phyloP scores from a whole-genome alignment of 2,329 filamentous ascomycete genomes.

The Nemania serpens region DNA sequence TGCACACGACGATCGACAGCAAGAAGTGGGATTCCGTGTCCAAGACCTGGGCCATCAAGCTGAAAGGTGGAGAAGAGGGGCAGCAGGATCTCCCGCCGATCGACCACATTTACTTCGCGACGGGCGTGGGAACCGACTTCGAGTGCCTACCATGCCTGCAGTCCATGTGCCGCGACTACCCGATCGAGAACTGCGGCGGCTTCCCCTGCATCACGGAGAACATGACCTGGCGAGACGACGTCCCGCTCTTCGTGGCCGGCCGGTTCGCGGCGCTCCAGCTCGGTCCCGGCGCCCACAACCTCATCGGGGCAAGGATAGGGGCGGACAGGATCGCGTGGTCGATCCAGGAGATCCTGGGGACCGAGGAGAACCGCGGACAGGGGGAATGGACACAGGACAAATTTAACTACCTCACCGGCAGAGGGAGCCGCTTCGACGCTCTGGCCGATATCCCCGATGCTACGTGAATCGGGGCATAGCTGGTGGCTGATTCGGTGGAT shows the following conservation, averaged over 20 bases:
- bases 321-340: constrained; percentile 76
- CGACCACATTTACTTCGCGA: constrained; percentile 77
- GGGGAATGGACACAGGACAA: constrained; percentile 33
- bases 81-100: constrained; percentile 59
- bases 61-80: constrained; percentile 30
- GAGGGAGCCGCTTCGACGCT: constrained; percentile 48
- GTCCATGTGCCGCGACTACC: constrained; percentile 61
- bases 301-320: constrained; percentile 73
- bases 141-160: constrained; percentile 63
- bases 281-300: constrained; percentile 73
- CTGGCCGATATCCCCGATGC: constrained; percentile 23
- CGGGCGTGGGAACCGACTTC: constrained; percentile 70
- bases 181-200: constrained; percentile 66
- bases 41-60: constrained; percentile 50
- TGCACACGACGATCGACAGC: constrained; percentile 59
- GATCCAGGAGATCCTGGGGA: constrained; percentile 62
- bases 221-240: constrained; percentile 73
- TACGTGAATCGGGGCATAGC: not conserved
- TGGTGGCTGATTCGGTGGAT: no score
- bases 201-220: constrained; percentile 77
- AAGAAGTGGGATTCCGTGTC: constrained; percentile 54
- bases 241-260: constrained; percentile 75
- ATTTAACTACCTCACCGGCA: constrained; percentile 44
- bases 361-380: constrained; percentile 31
- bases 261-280: constrained; percentile 69